A percentile compares a stretch with the other conserved stretches of the same genome.
phyloP scores from a whole-genome alignment of 2,329 filamentous ascomycete genomes.

The Bipolaris bicolor region DNA sequence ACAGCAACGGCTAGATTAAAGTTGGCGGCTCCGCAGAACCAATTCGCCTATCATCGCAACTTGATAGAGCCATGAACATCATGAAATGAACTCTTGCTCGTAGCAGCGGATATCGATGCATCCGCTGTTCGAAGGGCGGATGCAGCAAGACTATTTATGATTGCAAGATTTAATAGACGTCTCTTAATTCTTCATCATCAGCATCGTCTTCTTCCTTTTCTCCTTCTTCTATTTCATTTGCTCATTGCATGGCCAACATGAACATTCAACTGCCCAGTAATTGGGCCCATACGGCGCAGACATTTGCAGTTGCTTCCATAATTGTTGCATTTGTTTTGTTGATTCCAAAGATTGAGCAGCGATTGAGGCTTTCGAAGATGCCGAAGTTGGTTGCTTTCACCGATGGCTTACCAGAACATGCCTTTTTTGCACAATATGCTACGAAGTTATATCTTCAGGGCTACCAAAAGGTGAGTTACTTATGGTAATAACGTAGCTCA shows the following conservation, averaged over 20 bases:
- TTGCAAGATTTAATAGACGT: no score
- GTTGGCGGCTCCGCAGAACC: no score
- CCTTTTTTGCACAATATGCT: not conserved
- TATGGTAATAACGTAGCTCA: not conserved
- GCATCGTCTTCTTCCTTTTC: no score
- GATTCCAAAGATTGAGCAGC: not conserved
- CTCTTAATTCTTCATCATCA: no score
- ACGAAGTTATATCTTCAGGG: not conserved
- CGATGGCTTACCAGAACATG: not conserved
- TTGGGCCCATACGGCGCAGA: not conserved
- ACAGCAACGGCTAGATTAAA: no score
- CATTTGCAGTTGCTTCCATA: not conserved
- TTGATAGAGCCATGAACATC: no score
- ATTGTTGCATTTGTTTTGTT: not conserved
- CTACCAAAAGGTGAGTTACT: not conserved
- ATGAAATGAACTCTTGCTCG: no score
- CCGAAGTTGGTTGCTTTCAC: not conserved
- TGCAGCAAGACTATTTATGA: no score
- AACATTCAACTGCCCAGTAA: not conserved
- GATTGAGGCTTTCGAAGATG: not conserved
- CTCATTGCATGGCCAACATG: not conserved
- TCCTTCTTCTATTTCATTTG: no score
- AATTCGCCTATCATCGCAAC: no score
- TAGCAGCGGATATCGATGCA: no score
- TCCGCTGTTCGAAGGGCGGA: no score